Conservation (phyloP, 2,329 filamentous ascomycete genomes). For the Acephala macrosclerotiorum region DNA sequence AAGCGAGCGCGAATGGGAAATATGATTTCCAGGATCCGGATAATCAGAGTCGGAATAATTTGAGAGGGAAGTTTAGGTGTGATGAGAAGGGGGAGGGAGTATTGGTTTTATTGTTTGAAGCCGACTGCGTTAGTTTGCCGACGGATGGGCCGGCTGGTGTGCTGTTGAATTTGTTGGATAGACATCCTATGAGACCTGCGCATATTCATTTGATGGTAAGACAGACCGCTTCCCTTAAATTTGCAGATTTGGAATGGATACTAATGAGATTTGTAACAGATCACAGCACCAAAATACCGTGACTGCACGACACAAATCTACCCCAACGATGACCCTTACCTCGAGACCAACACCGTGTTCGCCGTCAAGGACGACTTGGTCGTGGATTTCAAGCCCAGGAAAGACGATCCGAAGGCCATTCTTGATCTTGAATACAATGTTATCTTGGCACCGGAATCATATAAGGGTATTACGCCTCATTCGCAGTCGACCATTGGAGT, state of each 20-base stretch:
- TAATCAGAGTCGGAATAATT: conserved; percentile 64
- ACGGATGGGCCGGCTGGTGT: conserved; percentile 60
- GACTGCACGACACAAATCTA: conserved; percentile 80
- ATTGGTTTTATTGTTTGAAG: conserved; percentile 56
- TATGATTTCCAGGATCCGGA: conserved; percentile 68
- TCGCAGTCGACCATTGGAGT: background rate
- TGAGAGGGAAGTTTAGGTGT: conserved; percentile 66
- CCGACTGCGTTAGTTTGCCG: conserved; percentile 50
- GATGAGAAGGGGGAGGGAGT: conserved; percentile 62
- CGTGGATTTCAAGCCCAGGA: conserved; percentile 48
- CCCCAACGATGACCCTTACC: conserved; percentile 68
- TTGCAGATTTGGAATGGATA: background rate
- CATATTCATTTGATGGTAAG: conserved; percentile 63
- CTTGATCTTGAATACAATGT: conserved; percentile 14
- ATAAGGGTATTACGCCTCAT: background rate
- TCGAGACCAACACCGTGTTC: conserved; percentile 60
- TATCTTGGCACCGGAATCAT: conserved; percentile 5
- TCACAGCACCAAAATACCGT: conserved; percentile 65
- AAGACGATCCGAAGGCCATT: conserved; percentile 7
- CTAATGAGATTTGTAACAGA: conserved; percentile 47
- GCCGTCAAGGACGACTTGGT: conserved; percentile 59
- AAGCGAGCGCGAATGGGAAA: conserved; percentile 63
- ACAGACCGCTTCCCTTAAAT: background rate
- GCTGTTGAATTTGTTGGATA: conserved; percentile 60
- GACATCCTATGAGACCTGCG: conserved; percentile 63